phyloP scores from a whole-genome alignment of 768 basidiomycete genomes.

The Omphalotus guepiniiformis region DNA sequence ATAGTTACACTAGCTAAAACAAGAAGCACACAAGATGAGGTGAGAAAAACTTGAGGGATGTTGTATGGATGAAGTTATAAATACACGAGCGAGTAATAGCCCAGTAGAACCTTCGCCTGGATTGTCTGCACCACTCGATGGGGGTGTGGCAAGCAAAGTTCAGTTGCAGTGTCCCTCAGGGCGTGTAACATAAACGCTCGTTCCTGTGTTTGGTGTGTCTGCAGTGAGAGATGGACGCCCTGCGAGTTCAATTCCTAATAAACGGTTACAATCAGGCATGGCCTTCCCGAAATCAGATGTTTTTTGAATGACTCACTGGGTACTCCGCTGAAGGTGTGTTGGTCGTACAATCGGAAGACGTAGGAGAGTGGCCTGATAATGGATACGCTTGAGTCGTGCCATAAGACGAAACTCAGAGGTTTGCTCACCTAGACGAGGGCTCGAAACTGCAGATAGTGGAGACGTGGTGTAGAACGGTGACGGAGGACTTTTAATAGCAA shows the following conservation, averaged over 20 bases:
- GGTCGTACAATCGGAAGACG: constrained; percentile 35
- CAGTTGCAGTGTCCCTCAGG: constrained; percentile 32
- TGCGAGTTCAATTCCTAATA: background rate
- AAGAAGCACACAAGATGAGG: too few species aligned
- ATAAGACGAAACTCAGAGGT: too few species aligned
- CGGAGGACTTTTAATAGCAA: constrained; percentile 81
- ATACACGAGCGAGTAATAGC: too few species aligned
- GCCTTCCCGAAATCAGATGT: background rate
- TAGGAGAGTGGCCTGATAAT: constrained; percentile 32
- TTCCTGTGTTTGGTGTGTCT: constrained; percentile 11
- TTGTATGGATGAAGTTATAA: too few species aligned
- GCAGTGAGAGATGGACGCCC: constrained; percentile 26
- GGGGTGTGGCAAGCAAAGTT: too few species aligned
- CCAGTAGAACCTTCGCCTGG: too few species aligned
- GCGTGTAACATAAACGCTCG: constrained; percentile 29
- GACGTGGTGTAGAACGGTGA: constrained; percentile 45
- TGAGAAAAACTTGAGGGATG: too few species aligned
- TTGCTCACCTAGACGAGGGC: constrained; percentile 44
- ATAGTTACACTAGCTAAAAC: too few species aligned
- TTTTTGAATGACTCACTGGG: background rate
- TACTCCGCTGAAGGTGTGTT: constrained; percentile 30
- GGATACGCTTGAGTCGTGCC: too few species aligned
- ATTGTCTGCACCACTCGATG: too few species aligned
- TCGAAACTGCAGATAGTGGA: constrained; percentile 28
- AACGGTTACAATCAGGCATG: background rate